phyloP scores from a whole-genome alignment of 2,329 filamentous ascomycete species.

The Kalaharituber pfeilii region DNA sequence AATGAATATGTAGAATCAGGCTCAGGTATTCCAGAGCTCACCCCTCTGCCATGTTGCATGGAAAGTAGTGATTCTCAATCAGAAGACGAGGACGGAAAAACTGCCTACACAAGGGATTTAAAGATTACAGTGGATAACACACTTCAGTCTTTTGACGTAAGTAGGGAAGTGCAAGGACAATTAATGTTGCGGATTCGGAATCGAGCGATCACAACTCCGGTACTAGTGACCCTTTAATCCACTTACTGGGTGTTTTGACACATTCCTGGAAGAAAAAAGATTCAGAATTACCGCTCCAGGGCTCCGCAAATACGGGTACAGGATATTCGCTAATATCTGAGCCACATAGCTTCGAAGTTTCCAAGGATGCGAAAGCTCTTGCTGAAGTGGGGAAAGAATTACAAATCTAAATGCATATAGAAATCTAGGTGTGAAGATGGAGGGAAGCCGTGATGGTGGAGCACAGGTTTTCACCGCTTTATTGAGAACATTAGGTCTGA shows the following conservation, averaged over 20 bases:
- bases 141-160: not conserved
- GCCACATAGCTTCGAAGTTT: not conserved
- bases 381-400: not conserved
- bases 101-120: not conserved
- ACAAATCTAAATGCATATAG: not conserved
- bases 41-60: not conserved
- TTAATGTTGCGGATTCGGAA: conserved; percentile 31
- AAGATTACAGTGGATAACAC: not conserved
- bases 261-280: conserved; percentile 75
- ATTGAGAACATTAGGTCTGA: conserved; percentile 60
- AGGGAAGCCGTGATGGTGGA: conserved; percentile 73
- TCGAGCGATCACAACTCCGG: conserved; percentile 50
- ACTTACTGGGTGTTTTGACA: conserved; percentile 56
- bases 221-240: conserved; percentile 50
- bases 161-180: not conserved
- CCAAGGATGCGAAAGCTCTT: not conserved
- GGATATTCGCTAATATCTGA: not conserved
- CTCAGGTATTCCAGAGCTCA: not conserved
- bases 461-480: conserved; percentile 81
- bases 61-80: not conserved
- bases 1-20: not conserved
- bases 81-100: not conserved
- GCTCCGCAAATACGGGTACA: conserved; percentile 57
- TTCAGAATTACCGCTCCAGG: conserved; percentile 64
- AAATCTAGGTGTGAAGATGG: not conserved